Base-by-base conservation (phyloP, 345 rosid species). In the Salix suchowensis region DNA sequence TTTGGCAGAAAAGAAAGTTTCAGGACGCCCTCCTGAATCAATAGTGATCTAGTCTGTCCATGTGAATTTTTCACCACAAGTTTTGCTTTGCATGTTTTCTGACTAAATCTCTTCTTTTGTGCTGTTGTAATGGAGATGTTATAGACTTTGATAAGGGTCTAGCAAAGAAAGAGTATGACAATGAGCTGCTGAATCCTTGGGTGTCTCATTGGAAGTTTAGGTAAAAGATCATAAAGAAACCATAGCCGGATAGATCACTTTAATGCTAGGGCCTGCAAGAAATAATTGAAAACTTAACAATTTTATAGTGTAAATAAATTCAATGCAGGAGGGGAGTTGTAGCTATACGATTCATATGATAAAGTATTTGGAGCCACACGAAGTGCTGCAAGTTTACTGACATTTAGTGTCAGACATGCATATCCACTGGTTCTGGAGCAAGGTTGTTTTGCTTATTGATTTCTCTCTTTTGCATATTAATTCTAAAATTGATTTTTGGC, bases 401-500 rank as follows among this genome's bases (percentile, higher is more conserved):
- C 61, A 10, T 8, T 16, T 64, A 60, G 60, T 42, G 24, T 74
- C 23, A 54, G 23, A 44, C 13, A 21, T 40, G 48, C 50, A 61
- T 58, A 34, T 21, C 18, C 34, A 23, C 12, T 5, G 9, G 12
- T 46, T 75, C 10, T 12, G 61, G 37, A 39, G 10, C n/a, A 40
- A n/a, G 21, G 23, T 7, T 61, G 48, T 32, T 44, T 70, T 64
- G 19, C 50, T n/a, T 74, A 19, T 32, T 19, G 11, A 13, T 70
- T 21, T 40, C 46, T 34, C 69, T 67, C 78, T 9, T 10, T 70
- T 65, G 8, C 71, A 61, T 70, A 67, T 65, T 73, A 30, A 76
- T 67, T 72, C 65, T 40, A 71, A 67, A 65, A 61, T 72, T 77
- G 37, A 68, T 72, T 30, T 52, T 82, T 78, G 60, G 74, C 96